Base-by-base conservation (phyloP, 2,329 filamentous ascomycete genomes). In the Leptographium wingfieldii region DNA sequence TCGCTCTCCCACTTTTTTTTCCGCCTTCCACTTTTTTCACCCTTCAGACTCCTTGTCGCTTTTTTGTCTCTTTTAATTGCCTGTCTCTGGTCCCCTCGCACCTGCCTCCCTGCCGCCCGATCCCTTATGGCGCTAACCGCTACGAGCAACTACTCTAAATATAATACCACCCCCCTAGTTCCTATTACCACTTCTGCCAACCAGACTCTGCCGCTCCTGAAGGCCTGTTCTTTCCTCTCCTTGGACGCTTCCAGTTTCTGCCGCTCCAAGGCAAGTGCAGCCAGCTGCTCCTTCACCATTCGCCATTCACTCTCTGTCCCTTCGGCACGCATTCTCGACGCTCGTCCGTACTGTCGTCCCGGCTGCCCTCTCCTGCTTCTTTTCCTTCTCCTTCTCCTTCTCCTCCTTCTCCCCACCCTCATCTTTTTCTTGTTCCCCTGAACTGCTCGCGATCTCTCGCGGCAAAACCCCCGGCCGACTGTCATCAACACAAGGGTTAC, bases 121-220 rank as follows among this genome's bases (percentile, higher is more conserved):
- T 43, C 48, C 46, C 57, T 27, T 49, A 49, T 51, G 55, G 59
- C 61, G 59, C 56, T 61, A 61, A 27, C 48, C 48, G 48, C 48
- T 51, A 51, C 48, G 19, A 46, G 43, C 43, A 46, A 19, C 22
- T 51, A 27, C 59, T 61, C 55, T 59, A 63, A 61, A 59, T 63
- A 61, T 31, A 31, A 31, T 58, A 58, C 52, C 57, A 35, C 19
- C 55, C 59, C 38, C 55, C 49, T 57, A 59, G 57, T 57, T 55
- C 52, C 52, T 55, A 22, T 33, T 55, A 11, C 51, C 27, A 29
- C 51, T 35, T 31, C 31, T 54, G 51, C 31, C 51, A 35, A 35
- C 51, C 31, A 51, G 25, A 51, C 48, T 40, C 33, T 56, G 10
- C 33, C 33, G 33, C 19, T 49, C 22, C 55, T 40, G 25, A 51